Evolutionary conservation across 2,329 filamentous ascomycete species (phyloP).

Genomic region (Fusarium musae): DNA sequence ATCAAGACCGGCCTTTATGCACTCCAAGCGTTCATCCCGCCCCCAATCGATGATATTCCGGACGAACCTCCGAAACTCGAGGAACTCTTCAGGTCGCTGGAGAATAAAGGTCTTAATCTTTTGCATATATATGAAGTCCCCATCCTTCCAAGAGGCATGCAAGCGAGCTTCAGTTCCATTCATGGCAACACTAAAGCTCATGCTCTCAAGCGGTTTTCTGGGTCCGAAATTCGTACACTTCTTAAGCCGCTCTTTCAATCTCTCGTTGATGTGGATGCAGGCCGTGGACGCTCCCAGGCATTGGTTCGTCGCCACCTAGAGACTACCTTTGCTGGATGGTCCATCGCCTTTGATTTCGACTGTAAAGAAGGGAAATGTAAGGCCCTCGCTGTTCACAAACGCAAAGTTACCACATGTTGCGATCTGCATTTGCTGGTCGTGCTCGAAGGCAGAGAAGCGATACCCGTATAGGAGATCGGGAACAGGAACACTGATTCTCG

Average conservation of each 20-base stretch:
- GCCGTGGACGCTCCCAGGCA: slow-evolving; percentile 47
- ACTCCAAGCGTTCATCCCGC: slow-evolving; percentile 40
- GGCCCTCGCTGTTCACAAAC: not conserved
- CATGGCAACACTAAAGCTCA: slow-evolving; percentile 46
- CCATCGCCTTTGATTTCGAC: slow-evolving; percentile 13
- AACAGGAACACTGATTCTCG: not conserved
- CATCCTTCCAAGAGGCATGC: slow-evolving; percentile 48
- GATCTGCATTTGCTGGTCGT: not conserved
- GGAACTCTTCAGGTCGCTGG: slow-evolving; percentile 42
- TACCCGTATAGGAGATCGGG: slow-evolving; percentile 15
- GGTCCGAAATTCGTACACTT: not conserved
- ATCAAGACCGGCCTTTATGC: slow-evolving; percentile 37
- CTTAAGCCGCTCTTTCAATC: not conserved
- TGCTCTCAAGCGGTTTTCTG: slow-evolving; percentile 36
- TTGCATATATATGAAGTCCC: not conserved
- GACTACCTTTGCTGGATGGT: slow-evolving; percentile 16
- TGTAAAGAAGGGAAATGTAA: not conserved
- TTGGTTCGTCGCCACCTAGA: slow-evolving; percentile 50
- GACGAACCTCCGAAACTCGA: slow-evolving; percentile 48
- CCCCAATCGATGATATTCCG: slow-evolving; percentile 53
- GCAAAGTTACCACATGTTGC: not conserved
- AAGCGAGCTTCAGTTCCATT: slow-evolving; percentile 48
- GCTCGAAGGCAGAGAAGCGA: not conserved
- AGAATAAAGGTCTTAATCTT: slow-evolving; percentile 45
- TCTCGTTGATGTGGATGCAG: slow-evolving; percentile 46